Evolutionary conservation across 306 rosid genomes (phyloP), one percentile per base, ranked within the genome.

Genomic region (Casuarina equisetifolia): DNA sequence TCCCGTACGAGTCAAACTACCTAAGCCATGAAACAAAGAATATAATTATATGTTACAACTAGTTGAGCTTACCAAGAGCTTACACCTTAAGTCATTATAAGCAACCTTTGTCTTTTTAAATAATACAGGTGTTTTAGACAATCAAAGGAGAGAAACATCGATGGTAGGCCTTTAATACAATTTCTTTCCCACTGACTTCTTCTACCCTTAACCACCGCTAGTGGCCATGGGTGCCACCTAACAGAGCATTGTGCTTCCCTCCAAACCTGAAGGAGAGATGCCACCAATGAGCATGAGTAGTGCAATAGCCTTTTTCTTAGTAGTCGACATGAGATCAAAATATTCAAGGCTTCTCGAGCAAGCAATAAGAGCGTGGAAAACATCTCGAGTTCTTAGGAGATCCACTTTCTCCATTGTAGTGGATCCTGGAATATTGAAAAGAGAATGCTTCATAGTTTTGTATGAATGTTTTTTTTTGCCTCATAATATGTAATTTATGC

Each of bases 131-230:
- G 32, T 25, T 25, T 25, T 25, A 25, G 32, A 25, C 1, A 25
- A 25, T 0, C 1, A 25, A 19, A 7, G 4, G 6, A 17, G 2
- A 6, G 7, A 5, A 19, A 19, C 11, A 2, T n/a, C 19, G 68
- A 75, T 80, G 84, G 80, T 68, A 48, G 84, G 84, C 10, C 80
- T 75, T 51, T 76, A 75, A 32, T 75, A 80, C 80, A 80, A 80
- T 53, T 80, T 80, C 76, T 70, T 75, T 72, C 76, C 80, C 4
- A 75, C 68, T 5, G 76, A 74, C 40, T 69, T 80, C 40, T 63
- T 74, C 19, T 75, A 80, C 72, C 79, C 79, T 48, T 9, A 16
- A 1, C 44, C 64, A 36, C 54, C 63, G 6, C 68, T 69, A 2
- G 43, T 19, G 25, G 42, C 20, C 17, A 2, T 11, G 3, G 67